Conservation (phyloP, 108 stramenopile genomes). For the Mediolabrus comicus region DNA sequence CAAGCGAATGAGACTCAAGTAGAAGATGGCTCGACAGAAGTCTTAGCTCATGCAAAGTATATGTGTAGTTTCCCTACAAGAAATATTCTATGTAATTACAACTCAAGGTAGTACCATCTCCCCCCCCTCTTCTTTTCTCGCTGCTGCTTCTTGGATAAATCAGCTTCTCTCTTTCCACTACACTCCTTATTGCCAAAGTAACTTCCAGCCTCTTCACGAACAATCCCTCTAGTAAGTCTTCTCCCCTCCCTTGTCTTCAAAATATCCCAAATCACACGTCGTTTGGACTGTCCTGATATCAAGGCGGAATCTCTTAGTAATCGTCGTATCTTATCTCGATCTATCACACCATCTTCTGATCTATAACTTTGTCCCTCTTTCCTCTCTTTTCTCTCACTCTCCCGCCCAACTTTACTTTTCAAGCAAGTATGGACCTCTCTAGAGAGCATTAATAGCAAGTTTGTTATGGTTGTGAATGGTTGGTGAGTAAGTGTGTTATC, state of each 20-base stretch:
- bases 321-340: constrained; percentile 39
- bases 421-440: too few species aligned
- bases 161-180: background rate
- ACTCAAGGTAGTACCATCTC: constrained; percentile 32
- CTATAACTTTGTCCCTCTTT: too few species aligned
- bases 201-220: constrained; percentile 28
- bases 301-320: constrained; percentile 56
- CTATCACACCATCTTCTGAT: constrained; percentile 43
- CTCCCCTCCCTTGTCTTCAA: constrained; percentile 51
- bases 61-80: too few species aligned
- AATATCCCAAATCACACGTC: constrained; percentile 59
- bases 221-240: constrained; percentile 28
- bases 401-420: too few species aligned
- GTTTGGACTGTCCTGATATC: constrained; percentile 53
- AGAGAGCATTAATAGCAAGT: too few species aligned
- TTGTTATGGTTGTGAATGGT: too few species aligned
- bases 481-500: too few species aligned
- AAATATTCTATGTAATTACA: too few species aligned
- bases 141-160: background rate
- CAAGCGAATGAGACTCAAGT: too few species aligned
- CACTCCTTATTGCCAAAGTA: background rate
- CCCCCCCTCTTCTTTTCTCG: constrained; percentile 2
- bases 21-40: too few species aligned
- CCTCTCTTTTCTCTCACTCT: too few species aligned
- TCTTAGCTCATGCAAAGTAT: too few species aligned